Conservation (phyloP, 1,284 basidiomycete genomes). For the Mycena citricolor region DNA sequence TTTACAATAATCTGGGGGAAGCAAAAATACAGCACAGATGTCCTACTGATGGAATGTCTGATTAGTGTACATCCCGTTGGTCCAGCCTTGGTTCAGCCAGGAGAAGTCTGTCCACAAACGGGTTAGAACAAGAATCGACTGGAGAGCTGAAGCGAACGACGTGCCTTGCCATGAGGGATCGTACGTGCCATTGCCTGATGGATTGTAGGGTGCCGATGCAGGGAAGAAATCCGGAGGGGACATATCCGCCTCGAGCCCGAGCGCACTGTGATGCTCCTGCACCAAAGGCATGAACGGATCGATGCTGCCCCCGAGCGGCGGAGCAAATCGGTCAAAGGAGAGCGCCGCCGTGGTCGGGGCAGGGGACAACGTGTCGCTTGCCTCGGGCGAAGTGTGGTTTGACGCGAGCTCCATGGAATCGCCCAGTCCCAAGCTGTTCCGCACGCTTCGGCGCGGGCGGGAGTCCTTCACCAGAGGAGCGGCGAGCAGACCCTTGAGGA, state of each 20-base stretch:
- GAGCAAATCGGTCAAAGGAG: constrained; percentile 51
- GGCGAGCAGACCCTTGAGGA: constrained; percentile 67
- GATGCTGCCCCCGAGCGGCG: constrained; percentile 23
- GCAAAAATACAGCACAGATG: no score
- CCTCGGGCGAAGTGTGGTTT: constrained; percentile 35
- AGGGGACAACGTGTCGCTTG: constrained; percentile 39
- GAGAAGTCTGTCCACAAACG: constrained; percentile 12
- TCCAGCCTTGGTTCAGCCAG: constrained; percentile 16
- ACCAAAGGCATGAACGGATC: constrained; percentile 21
- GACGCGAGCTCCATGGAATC: constrained; percentile 26
- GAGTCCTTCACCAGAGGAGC: constrained; percentile 50
- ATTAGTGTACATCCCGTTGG: constrained; percentile 14
- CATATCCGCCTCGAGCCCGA: constrained; percentile 9
- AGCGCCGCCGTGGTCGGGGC: constrained; percentile 40
- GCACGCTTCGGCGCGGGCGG: constrained; percentile 20
- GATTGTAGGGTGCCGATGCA: constrained; percentile 55
- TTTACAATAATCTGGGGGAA: no score
- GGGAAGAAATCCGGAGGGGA: constrained; percentile 43
- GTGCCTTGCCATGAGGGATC: constrained; percentile 52
- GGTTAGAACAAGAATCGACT: not conserved
- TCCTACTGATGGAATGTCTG: no score
- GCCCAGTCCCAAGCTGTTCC: constrained; percentile 25
- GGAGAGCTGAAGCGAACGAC: constrained; percentile 45
- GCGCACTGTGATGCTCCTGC: not conserved
- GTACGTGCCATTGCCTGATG: constrained; percentile 62